Conservation (phyloP, 805 yeast genomes). For the Yarrowia sp. region DNA sequence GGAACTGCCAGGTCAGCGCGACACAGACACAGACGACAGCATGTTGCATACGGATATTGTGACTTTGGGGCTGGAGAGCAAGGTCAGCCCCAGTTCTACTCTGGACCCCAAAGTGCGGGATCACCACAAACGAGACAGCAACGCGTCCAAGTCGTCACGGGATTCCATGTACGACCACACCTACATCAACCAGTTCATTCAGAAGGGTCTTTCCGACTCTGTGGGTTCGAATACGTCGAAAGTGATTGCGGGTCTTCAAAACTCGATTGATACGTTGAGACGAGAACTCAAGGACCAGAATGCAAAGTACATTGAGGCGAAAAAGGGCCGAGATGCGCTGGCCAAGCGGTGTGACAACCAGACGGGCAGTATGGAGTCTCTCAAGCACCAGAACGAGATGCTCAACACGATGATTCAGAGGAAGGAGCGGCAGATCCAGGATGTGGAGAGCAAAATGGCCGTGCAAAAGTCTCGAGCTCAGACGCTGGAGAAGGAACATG, state of each 20-base stretch:
- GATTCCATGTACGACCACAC: constrained; percentile 8
- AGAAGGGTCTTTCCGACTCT: background rate
- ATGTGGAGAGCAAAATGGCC: constrained; percentile 56
- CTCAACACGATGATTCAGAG: constrained; percentile 64
- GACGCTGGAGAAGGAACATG: constrained; percentile 7
- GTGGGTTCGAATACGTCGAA: constrained; percentile 28
- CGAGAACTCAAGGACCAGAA: constrained; percentile 46
- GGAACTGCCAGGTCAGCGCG: constrained; percentile 29
- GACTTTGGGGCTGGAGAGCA: constrained; percentile 1
- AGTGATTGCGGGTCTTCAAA: constrained; percentile 45
- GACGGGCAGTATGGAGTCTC: constrained; percentile 37
- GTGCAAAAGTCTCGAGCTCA: constrained; percentile 20
- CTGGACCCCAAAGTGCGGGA: background rate
- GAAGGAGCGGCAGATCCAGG: constrained; percentile 65
- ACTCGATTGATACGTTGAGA: constrained; percentile 55
- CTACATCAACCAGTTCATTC: constrained; percentile 21
- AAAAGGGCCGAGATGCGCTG: constrained; percentile 51
- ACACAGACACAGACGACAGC: background rate
- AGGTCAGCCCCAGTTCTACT: background rate
- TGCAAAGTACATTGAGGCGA: constrained; percentile 47
- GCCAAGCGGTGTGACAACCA: constrained; percentile 31
- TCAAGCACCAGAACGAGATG: constrained; percentile 77
- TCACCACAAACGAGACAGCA: constrained; percentile 4
- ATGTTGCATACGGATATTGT: constrained; percentile 16
- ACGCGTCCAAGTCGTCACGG: constrained; percentile 23